phyloP scores from a whole-genome alignment of 2,329 filamentous ascomycete genomes.

The Fusarium concolor region DNA sequence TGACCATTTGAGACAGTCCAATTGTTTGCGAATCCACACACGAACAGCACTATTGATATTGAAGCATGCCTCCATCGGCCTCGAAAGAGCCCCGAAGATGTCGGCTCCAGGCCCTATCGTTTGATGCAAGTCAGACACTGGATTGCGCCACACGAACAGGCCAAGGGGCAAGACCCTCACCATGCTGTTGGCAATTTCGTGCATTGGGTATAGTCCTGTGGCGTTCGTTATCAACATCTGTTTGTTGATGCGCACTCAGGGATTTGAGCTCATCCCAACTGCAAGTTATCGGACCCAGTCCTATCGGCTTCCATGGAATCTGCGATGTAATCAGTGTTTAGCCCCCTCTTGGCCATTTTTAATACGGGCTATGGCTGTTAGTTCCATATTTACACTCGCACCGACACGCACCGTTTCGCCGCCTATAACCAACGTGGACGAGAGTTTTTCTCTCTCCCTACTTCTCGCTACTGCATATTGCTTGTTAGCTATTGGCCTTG shows the following conservation, averaged over 20 bases:
- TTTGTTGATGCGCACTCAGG: slow-evolving; percentile 11
- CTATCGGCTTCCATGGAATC: slow-evolving; percentile 24
- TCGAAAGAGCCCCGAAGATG: background rate
- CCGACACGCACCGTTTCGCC: slow-evolving; percentile 16
- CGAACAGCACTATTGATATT: background rate
- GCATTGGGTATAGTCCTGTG: slow-evolving; percentile 25
- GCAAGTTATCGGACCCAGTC: slow-evolving; percentile 19
- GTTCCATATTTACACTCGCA: slow-evolving; percentile 39
- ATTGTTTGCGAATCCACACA: background rate
- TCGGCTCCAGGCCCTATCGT: background rate
- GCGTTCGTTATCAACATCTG: slow-evolving; percentile 14
- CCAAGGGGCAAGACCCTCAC: slow-evolving; percentile 13
- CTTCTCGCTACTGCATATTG: slow-evolving; percentile 16
- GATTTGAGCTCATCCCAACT: background rate
- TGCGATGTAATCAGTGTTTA: slow-evolving; percentile 1
- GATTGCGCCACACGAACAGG: slow-evolving; percentile 17
- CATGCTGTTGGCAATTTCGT: slow-evolving; percentile 12
- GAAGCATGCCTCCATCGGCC: slow-evolving; percentile 2
- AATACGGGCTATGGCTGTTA: slow-evolving; percentile 17
- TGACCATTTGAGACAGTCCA: background rate
- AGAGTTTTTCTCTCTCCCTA: background rate
- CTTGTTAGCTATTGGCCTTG: background rate
- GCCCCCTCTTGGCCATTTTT: slow-evolving; percentile 14
- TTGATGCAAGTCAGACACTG: slow-evolving; percentile 18
- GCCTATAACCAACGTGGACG: slow-evolving; percentile 5